A percentile compares a stretch with the other conserved stretches of the same genome.
Evolutionary conservation across 805 yeast species (phyloP).

Genomic region (Nakazawaea holstii): DNA sequence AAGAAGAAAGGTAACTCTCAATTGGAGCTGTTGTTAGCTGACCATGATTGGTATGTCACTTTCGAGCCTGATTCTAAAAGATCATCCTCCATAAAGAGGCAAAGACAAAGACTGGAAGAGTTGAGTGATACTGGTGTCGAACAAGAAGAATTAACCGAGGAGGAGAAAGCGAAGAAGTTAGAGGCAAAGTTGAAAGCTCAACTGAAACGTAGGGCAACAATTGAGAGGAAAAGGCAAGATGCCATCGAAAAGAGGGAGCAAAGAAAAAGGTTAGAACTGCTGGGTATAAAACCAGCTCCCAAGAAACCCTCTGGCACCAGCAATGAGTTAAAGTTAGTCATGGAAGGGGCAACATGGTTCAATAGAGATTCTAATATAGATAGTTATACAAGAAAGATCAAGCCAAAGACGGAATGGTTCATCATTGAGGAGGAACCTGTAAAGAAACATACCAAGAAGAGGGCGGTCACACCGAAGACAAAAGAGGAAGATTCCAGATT

Average conservation of each 20-base stretch:
- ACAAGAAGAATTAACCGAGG: background rate
- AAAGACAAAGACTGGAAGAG: background rate
- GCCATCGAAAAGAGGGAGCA: background rate
- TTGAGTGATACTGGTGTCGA: background rate
- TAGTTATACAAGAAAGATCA: conserved; percentile 5
- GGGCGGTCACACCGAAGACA: background rate
- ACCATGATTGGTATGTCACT: conserved; percentile 24
- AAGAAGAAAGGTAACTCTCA: background rate
- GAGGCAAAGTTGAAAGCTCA: background rate
- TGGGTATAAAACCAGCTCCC: background rate
- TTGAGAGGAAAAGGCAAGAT: background rate
- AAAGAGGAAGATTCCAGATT: conserved; percentile 1
- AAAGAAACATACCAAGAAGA: background rate
- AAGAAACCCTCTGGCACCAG: background rate
- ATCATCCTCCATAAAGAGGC: conserved; percentile 12
- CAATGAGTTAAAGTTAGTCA: background rate
- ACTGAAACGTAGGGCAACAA: background rate
- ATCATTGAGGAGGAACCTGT: conserved; percentile 3
- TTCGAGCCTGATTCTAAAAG: conserved; percentile 11
- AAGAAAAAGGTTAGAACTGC: conserved; percentile 4
- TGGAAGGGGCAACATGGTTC: conserved; percentile 11
- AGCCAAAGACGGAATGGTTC: conserved; percentile 7
- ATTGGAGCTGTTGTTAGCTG: conserved; percentile 17
- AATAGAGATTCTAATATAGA: conserved; percentile 5
- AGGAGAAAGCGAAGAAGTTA: background rate